These are phyloP conservation scores for Platanthera zijinensis DNA, from an alignment of 106 monocot genomes.

Conservation along the genomic window DNA sequence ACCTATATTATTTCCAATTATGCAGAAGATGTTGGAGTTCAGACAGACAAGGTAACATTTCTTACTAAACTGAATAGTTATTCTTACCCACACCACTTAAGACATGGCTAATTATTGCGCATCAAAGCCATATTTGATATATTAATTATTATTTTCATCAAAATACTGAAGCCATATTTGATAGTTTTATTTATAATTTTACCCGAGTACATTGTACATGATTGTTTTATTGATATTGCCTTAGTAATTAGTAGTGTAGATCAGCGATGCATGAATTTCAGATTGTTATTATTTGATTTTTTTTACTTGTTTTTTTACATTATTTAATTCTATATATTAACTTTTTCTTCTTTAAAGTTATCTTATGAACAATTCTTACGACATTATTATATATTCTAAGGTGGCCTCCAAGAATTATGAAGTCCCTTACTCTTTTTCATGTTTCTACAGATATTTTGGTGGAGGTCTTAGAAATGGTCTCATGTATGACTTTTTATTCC, in stretches of 20 bases:
- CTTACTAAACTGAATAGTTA: background rate
- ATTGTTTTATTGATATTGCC: no score
- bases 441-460: conserved; percentile 83
- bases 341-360: background rate
- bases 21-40: conserved; percentile 85
- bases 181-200: no score
- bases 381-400: background rate
- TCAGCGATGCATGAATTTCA: background rate
- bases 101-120: no score
- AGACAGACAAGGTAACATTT: conserved; percentile 85
- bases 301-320: background rate
- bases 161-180: background rate
- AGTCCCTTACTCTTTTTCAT: background rate
- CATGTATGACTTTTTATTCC: conserved; percentile 96
- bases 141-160: background rate
- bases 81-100: background rate
- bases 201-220: no score
- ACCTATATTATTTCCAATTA: conserved; percentile 82
- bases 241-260: background rate
- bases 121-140: background rate
- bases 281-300: background rate
- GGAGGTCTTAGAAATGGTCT: conserved; percentile 94
- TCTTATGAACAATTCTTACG: background rate
- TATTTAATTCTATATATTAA: background rate
- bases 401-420: background rate